phyloP scores from a whole-genome alignment of 768 basidiomycete genomes.

The Pholiota conissans region DNA sequence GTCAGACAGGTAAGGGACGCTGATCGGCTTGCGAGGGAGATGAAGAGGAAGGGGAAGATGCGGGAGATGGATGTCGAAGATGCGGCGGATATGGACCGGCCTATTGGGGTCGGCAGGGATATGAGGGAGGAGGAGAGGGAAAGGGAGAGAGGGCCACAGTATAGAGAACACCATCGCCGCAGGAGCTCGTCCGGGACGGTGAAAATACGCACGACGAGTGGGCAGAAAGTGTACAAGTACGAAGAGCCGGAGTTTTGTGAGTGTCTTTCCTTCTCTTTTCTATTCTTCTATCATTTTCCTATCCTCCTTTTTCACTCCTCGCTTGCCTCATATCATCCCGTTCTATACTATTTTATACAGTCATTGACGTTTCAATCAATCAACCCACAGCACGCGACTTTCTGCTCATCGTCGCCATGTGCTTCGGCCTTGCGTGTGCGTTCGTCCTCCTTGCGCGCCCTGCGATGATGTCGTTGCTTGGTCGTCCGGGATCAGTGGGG shows the following conservation, averaged over 20 bases:
- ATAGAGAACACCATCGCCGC: background rate
- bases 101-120: too few species aligned
- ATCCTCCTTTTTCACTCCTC: too few species aligned
- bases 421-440: constrained; percentile 19
- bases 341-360: background rate
- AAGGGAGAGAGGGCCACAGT: background rate
- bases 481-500: background rate
- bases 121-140: background rate
- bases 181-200: background rate
- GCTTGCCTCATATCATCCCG: too few species aligned
- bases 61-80: too few species aligned
- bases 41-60: too few species aligned
- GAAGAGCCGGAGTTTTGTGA: constrained; percentile 15
- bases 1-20: too few species aligned
- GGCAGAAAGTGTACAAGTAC: background rate
- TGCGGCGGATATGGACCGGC: too few species aligned
- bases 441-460: constrained; percentile 13
- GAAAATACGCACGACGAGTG: background rate
- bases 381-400: constrained; percentile 20
- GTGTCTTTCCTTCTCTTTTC: background rate
- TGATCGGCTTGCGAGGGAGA: too few species aligned
- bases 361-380: background rate
- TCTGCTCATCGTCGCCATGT: constrained; percentile 20
- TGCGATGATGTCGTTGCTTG: constrained; percentile 1
- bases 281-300: too few species aligned